Percentiles rank a stretch among this genome's conserved stretches.
Evolutionary conservation across 176 grass and related monocot genomes (phyloP).

Genomic region (Secale cereale): DNA sequence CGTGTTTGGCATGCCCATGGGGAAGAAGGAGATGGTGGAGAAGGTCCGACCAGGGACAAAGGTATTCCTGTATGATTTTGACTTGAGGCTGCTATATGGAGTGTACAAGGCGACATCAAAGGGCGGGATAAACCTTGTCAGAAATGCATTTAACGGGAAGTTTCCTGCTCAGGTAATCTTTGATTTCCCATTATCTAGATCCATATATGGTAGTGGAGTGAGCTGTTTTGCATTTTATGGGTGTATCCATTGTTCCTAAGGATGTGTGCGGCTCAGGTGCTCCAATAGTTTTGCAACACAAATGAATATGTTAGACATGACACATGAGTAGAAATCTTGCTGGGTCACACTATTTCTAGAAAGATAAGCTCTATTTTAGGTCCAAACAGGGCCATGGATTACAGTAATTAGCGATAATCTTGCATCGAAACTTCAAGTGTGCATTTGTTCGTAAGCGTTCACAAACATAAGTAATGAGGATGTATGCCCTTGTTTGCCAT

Average conservation of each 20-base stretch:
- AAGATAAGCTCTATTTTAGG: not conserved
- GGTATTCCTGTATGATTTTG: slow-evolving; percentile 80
- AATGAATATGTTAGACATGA: not conserved
- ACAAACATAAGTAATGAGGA: not conserved
- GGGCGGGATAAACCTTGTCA: slow-evolving; percentile 53
- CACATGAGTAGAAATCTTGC: not conserved
- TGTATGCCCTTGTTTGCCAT: not conserved
- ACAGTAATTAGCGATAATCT: not conserved
- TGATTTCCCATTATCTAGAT: slow-evolving; percentile 17
- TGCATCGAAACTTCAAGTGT: slow-evolving; percentile 5
- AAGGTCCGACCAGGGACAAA: slow-evolving; percentile 50
- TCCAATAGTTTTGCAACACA: not conserved
- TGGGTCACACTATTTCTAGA: not conserved
- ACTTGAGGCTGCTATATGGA: slow-evolving; percentile 74
- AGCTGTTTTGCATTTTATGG: slow-evolving; percentile 6
- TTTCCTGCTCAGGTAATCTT: slow-evolving; percentile 70
- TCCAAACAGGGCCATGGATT: not conserved
- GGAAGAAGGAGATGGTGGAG: slow-evolving; percentile 44
- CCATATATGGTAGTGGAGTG: not conserved
- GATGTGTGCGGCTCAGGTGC: not conserved
- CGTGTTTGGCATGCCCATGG: slow-evolving; percentile 58
- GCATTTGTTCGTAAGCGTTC: not conserved
- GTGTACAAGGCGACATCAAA: slow-evolving; percentile 55
- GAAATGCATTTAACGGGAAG: slow-evolving; percentile 42
- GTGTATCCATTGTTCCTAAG: not conserved